Percentiles rank a stretch among this genome's conserved stretches.
These are phyloP conservation scores for Trametes elegans DNA, from an alignment of 768 basidiomycete species.

Conservation along the genomic window DNA sequence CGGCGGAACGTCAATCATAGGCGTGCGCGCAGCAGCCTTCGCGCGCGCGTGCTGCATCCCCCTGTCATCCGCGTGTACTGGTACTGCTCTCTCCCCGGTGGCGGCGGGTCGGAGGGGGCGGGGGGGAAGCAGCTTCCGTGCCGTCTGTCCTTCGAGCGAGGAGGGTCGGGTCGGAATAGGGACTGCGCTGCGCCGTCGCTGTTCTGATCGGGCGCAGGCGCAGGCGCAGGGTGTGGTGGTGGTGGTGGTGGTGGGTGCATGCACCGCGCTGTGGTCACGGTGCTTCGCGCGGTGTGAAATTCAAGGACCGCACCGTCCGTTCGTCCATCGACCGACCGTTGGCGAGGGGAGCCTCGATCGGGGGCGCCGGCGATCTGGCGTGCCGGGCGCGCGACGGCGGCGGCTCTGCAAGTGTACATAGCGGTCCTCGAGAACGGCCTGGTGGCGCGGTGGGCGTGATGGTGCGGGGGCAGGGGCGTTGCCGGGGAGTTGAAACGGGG, in stretches of 20 bases:
- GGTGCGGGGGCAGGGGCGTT: background rate
- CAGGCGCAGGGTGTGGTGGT: no score
- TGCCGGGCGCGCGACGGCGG: background rate
- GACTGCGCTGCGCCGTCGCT: background rate
- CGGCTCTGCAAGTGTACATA: background rate
- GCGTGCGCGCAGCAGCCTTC: background rate
- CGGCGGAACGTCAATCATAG: constrained; percentile 27
- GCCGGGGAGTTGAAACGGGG: constrained; percentile 1
- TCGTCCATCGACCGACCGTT: background rate
- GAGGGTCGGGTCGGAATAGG: background rate
- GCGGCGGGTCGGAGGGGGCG: background rate
- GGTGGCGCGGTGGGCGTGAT: background rate
- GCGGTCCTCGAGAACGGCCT: background rate
- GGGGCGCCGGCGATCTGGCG: constrained; percentile 18
- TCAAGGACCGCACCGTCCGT: constrained; percentile 1
- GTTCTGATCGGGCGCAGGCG: constrained; percentile 2
- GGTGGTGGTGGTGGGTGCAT: constrained; percentile 8
- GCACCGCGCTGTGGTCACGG: constrained; percentile 10
- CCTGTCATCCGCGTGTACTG: background rate
- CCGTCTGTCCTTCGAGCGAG: background rate
- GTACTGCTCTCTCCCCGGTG: background rate
- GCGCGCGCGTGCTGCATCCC: background rate
- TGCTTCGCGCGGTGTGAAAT: constrained; percentile 12
- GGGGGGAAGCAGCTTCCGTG: background rate
- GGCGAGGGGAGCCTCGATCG: constrained; percentile 11